Percentiles rank a stretch among this genome's conserved stretches.
Evolutionary conservation across 306 rosid genomes (phyloP).

Genomic region (Fragaria vesca): DNA sequence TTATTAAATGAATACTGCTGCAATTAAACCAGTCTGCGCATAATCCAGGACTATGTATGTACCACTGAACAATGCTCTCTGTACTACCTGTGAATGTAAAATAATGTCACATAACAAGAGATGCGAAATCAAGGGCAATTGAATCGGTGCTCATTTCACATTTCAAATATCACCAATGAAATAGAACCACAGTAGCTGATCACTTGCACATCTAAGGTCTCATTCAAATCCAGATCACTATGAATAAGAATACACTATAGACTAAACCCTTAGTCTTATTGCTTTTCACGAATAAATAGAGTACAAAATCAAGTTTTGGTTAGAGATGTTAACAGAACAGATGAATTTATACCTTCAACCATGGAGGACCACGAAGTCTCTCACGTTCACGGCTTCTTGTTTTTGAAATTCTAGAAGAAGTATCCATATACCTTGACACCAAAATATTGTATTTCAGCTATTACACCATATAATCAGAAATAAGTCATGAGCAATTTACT

Average conservation of each 20-base stretch:
- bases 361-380: constrained; percentile 96
- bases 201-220: not conserved
- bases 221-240: not conserved
- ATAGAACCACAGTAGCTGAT: not conserved
- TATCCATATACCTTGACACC: constrained; percentile 87
- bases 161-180: not conserved
- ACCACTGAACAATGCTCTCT: constrained; percentile 81
- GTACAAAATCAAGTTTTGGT: not conserved
- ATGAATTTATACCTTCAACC: constrained; percentile 72
- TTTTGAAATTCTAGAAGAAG: constrained; percentile 91
- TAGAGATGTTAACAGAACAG: constrained; percentile 6
- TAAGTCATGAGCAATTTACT: not conserved
- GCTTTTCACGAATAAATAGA: not conserved
- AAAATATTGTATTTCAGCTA: constrained; percentile 23
- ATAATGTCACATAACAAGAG: constrained; percentile 16
- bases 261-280: not conserved
- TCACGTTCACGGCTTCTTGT: constrained; percentile 82
- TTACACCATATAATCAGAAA: not conserved
- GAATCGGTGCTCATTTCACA: not conserved
- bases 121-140: not conserved
- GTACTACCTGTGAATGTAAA: constrained; percentile 52
- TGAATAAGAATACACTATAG: not conserved
- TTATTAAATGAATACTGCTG: constrained; percentile 84
- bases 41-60: constrained; percentile 75
- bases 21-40: constrained; percentile 96